Evolutionary conservation across 2,329 filamentous ascomycete species (phyloP), one percentile per base, ranked within the genome.

Genomic region (Phyllosticta citribraziliensis): DNA sequence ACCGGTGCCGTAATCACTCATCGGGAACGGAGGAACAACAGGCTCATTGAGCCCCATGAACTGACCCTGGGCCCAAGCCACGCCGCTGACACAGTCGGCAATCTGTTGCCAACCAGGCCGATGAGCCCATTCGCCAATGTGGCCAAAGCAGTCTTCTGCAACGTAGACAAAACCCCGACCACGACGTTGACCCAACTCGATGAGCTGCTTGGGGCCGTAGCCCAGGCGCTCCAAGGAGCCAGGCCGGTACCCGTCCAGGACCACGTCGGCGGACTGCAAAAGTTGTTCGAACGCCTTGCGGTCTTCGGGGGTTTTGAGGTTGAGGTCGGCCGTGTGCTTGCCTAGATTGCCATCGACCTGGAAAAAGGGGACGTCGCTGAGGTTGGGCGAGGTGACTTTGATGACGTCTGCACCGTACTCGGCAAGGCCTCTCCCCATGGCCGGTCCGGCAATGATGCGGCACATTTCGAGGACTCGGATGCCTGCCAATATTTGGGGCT

Each of bases 321-420:
- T 80, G 5, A 90, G 74, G 20, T 86, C 83, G 1, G 80, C 78
- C 0, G 84, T 80, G 64, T 86, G 85, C 70, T 90, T 90, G 24
- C 87, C 87, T 68, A 85, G 83, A 68, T 89, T 89, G 12, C 85
- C 83, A 65, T 89, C 87, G 0, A 88, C 81, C 66, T 89, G 86
- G 72, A 88, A 88, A 72, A 87, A 87, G 0, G 86, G 85, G 1
- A 89, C 84, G 63, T 89, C 87, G 4, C 83, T 82, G n/a, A 91
- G 77, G 54, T 83, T 76, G 0, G 85, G 82, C 8, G 83, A 84
- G 2, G 87, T 90, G 54, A 91, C 79, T 67, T 89, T 88, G 65
- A 91, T 79, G 0, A 91, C 87, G 58, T 86, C 82, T 8, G 88
- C 88, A 2, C 88, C 88, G 68, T 90, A 87, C 64, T 89, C 88